A percentile compares a stretch with the other conserved stretches of the same genome.
Conservation (phyloP, 2,329 filamentous ascomycete species). For the Aurifilum marmelostoma region DNA sequence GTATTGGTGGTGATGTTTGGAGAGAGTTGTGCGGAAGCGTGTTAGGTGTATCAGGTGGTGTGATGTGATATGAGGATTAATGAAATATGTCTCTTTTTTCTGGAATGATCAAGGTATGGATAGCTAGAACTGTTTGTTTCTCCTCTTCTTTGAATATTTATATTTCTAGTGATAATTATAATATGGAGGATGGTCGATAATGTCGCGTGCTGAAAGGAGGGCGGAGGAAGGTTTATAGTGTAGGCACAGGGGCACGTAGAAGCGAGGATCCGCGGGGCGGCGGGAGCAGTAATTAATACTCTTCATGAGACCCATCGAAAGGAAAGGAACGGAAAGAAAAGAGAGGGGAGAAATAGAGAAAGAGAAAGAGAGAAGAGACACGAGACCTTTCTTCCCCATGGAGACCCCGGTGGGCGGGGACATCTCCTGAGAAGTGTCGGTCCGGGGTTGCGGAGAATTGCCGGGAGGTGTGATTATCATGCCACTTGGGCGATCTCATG, state of each 20-base stretch:
- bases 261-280: not conserved
- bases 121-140: not conserved
- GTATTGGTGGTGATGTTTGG: too few species aligned
- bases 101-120: too few species aligned
- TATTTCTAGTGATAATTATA: not conserved
- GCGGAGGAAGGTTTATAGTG: not conserved
- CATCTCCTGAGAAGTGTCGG: conserved; percentile 19
- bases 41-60: not conserved
- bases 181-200: not conserved
- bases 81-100: not conserved
- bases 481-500: conserved; percentile 25
- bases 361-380: not conserved
- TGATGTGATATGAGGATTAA: not conserved
- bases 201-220: not conserved
- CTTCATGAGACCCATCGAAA: not conserved
- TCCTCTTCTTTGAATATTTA: not conserved
- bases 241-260: not conserved
- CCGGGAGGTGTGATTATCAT: conserved; percentile 25
- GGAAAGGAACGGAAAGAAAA: not conserved
- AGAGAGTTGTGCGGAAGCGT: not conserved
- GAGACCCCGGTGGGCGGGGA: conserved; percentile 14
- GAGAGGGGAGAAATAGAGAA: not conserved
- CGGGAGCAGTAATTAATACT: not conserved
- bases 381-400: conserved; percentile 12
- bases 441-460: conserved; percentile 9